Evolutionary conservation across 1,284 basidiomycete species (phyloP).

Genomic region (Athelia psychrophila): DNA sequence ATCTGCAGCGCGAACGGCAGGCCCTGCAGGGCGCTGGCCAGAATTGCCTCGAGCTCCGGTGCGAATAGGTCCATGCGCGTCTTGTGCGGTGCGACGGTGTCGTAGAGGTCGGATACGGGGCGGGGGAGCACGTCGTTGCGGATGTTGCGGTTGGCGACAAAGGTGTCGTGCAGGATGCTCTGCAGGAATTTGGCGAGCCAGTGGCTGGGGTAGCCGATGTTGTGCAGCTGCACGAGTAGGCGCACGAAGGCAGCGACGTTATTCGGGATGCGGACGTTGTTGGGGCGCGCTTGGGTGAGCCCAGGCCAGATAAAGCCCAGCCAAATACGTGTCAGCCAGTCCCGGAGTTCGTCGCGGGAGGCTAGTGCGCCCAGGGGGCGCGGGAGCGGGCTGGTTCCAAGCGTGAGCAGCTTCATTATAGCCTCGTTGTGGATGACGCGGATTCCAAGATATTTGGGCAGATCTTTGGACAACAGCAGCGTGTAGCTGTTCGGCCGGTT

Average conservation of each 20-base stretch:
- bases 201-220: conserved; percentile 31
- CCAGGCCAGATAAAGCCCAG: conserved; percentile 32
- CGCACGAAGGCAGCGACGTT: conserved; percentile 32
- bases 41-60: conserved; percentile 14
- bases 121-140: background rate
- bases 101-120: background rate
- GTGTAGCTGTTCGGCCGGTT: conserved; percentile 24
- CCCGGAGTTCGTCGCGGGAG: conserved; percentile 26
- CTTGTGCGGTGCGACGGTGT: background rate
- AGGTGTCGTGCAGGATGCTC: conserved; percentile 22
- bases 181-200: conserved; percentile 34
- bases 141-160: conserved; percentile 18
- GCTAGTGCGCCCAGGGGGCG: conserved; percentile 25
- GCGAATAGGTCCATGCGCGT: background rate
- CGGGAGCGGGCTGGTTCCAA: conserved; percentile 15
- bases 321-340: conserved; percentile 37
- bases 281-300: conserved; percentile 19
- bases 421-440: conserved; percentile 12
- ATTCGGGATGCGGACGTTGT: conserved; percentile 33
- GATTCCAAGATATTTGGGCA: conserved; percentile 27
- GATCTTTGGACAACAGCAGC: conserved; percentile 22
- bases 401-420: conserved; percentile 11
- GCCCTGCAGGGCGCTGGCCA: conserved; percentile 13
- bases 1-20: conserved; percentile 13
- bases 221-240: conserved; percentile 32